Evolutionary conservation across 1,284 basidiomycete genomes (phyloP), one percentile per base, ranked within the genome.

Genomic region (Melampsora americana): DNA sequence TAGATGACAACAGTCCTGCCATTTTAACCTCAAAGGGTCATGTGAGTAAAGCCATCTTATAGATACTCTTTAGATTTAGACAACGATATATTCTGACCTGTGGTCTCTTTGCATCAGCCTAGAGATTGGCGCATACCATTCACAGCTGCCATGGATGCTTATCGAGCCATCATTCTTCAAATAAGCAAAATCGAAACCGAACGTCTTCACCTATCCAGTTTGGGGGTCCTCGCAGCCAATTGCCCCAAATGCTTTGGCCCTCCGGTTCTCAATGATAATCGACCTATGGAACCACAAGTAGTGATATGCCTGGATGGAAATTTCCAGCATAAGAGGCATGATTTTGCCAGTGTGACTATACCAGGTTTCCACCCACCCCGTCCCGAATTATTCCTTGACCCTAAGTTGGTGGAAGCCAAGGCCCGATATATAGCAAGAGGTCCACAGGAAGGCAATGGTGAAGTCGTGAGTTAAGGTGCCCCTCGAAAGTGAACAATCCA

Each of bases 291-390:
- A 20, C 18, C 67, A 5, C 39, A 69, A 39, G 48, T 32, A 0
- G 39, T 53, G 12, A 59, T 69, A 7, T 48, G 48, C 26, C n/a
- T 68, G 46, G 66, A 68, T 53, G 48, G 66, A 4, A 68, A 68
- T 35, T 68, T 68, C 32, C 66, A 68, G 50, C 66, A 68, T 35
- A 46, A 28, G 18, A 35, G 53, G 39, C 66, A 46, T 30, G 32
- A 23, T 5, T 48, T 50, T 46, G 66, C 66, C 39, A 67, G 48
- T n/a, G 39, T 53, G 6, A 35, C 32, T 56, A 28, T 35, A 26
- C 66, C 66, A 4, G 59, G 35, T 35, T 35, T 35, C 35, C 35
- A 35, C 9, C 35, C 35, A 35, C 35, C 66, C 14, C 14, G 50
- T 5, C n/a, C 23, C 3, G 23, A 68, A 28, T 69, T 30, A 23